Evolutionary conservation across 1,284 basidiomycete species (phyloP), one percentile per base, ranked within the genome.

Genomic region (Microbotryum scabiosae): DNA sequence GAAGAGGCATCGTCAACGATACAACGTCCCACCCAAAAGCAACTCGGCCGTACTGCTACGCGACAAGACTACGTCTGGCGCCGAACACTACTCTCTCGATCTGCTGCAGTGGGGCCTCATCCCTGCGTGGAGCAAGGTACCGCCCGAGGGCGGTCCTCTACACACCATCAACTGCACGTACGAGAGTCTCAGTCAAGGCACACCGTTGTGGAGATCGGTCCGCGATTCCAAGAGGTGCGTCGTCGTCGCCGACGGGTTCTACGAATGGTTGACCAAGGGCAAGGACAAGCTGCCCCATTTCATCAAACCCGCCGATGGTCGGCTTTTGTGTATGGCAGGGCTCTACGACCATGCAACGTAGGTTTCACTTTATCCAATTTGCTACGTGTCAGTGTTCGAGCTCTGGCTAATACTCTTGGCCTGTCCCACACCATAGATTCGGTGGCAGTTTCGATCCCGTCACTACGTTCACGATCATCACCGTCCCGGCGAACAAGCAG

Each of bases 61-160:
- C n/a, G 51, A 49, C 25, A 64, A 67, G 16, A 61, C 66, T 7
- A 44, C 23, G 20, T 10, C 25, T 2, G 16, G 14, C 14, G 36
- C 36, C 36, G 36, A 41, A 18, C 16, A 49, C 30, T 56, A 55
- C 52, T 52, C 84, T 16, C 70, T 87, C 67, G 85, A 87, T 36
- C 82, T 84, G 4, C 88, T 90, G 88, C 85, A 85, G 71, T 97
- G 92, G 92, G 92, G 92, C 1, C 79, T 97, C 2, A 82, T 91
- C 2, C 89, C 90, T 41, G 85, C 88, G 71, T 93, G 86, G 82
- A 84, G 82, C 70, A 90, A 90, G 71, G 70, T 75, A 23, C 77
- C 77, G 1, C 81, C 85, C 47, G 82, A 85, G 57, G 78, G 78
- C 36, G 36, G 36, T n/a, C 59, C 61, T n/a, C 75, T 90, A 60